These are phyloP conservation scores for Harrya chromipes DNA, from an alignment of 768 basidiomycete genomes.

Conservation along the genomic window DNA sequence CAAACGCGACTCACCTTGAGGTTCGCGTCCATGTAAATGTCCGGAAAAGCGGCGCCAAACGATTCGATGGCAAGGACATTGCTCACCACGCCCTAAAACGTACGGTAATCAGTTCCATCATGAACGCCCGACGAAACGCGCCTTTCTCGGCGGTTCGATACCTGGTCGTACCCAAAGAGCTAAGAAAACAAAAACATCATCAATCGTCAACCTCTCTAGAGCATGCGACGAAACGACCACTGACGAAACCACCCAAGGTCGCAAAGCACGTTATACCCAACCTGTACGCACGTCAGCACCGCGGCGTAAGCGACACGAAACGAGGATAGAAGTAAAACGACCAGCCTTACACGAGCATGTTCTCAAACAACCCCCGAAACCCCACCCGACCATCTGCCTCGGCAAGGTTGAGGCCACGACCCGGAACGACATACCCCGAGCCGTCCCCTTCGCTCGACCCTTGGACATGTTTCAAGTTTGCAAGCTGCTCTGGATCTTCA, in stretches of 20 bases:
- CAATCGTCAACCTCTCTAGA: not conserved
- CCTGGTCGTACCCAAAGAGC: conserved; percentile 34
- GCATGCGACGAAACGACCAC: conserved; percentile 5
- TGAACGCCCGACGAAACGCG: not conserved
- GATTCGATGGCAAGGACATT: conserved; percentile 34
- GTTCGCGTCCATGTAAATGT: conserved; percentile 25
- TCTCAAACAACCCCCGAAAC: conserved; percentile 28
- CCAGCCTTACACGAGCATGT: conserved; percentile 25
- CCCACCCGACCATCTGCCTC: conserved; percentile 22
- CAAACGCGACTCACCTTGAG: conserved; percentile 20
- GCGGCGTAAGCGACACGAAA: not conserved
- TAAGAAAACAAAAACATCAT: not conserved
- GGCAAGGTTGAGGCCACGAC: conserved; percentile 8
- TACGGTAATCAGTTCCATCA: not conserved
- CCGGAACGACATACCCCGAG: not conserved
- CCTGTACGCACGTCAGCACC: conserved; percentile 6
- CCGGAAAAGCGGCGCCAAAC: conserved; percentile 33
- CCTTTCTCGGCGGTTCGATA: not conserved
- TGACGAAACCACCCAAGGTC: conserved; percentile 31
- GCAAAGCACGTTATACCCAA: conserved; percentile 33
- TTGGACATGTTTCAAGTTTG: not conserved
- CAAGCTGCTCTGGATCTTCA: not conserved
- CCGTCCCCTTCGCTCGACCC: conserved; percentile 2
- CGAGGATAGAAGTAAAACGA: not conserved
- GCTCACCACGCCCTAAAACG: conserved; percentile 28